Conservation (phyloP, 768 basidiomycete genomes). For the Kockovaella imperatae region DNA sequence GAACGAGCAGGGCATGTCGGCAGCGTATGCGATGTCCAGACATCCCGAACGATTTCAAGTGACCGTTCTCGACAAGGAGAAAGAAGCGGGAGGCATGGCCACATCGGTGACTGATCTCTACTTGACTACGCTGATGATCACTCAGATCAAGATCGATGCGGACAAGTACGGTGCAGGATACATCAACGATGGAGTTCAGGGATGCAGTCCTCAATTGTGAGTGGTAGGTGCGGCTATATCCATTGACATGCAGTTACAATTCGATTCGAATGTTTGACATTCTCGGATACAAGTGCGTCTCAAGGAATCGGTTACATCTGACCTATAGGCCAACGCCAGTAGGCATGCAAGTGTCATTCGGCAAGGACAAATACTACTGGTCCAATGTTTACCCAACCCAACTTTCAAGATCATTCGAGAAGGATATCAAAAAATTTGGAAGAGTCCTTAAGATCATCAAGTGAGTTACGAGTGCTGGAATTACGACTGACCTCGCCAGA, state of each 20-base stretch:
- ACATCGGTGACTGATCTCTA: not conserved
- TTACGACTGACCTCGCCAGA: not conserved
- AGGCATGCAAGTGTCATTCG: constrained; percentile 2
- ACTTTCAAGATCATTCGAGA: not conserved
- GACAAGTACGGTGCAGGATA: not conserved
- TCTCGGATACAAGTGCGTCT: not conserved
- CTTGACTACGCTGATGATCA: not conserved
- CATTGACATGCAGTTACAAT: constrained; percentile 3
- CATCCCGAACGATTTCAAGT: not conserved
- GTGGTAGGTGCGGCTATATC: too few relatives aligned
- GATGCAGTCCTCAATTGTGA: not conserved
- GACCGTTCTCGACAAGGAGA: not conserved
- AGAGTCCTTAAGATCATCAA: constrained; percentile 3
- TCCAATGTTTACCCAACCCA: constrained; percentile 3
- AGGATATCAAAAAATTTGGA: constrained; percentile 5
- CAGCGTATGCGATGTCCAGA: not conserved
- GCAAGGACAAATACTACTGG: constrained; percentile 2
- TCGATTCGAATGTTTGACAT: constrained; percentile 4
- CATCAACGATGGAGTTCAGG: not conserved
- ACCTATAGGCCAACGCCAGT: constrained; percentile 1
- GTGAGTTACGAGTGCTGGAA: not conserved
- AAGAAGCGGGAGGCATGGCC: not conserved
- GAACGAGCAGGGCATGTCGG: constrained; percentile 10
- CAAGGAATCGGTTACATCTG: not conserved
- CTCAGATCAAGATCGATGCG: not conserved